Evolutionary conservation across 768 basidiomycete genomes (phyloP), one percentile per base, ranked within the genome.

Genomic region (Royoungia palumana): DNA sequence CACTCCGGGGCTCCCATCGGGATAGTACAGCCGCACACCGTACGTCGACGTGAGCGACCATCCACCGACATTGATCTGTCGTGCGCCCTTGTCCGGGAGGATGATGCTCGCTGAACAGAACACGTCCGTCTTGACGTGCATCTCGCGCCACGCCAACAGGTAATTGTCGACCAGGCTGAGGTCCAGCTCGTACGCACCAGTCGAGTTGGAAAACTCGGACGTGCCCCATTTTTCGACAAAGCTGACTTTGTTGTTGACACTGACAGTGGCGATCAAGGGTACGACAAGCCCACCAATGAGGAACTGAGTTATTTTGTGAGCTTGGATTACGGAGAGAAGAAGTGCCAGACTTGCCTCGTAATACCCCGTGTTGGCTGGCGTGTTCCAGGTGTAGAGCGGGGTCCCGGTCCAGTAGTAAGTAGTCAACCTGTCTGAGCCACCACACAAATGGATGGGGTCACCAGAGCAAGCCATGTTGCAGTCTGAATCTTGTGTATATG

Each of bases 131-230:
- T 87, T 73, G 55, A 88, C 68, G 51, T 89, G 82, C 85, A 90
- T 87, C 51, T 74, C 75, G 34, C 87, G 83, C 86, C 86, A 91
- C 7, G 86, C 78, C 47, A 64, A 52, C 19, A 35, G 7, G 46
- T 70, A 72, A 27, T 75, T 67, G 50, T 72, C 51, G 0, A 72
- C 72, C 28, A 89, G 69, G 24, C 74, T 81, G 35, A 82, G 63
- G 58, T 89, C 88, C 21, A 91, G 71, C 54, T 91, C 89, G 53
- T 88, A 89, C 1, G 86, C 87, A 9, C 87, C 88, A 14, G 89
- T 88, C 5, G 83, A 75, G 64, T 88, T 88, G 4, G 61, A 50
- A 47, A 72, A 81, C 30, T 79, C 78, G 47, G 75, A 75, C 21
- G 87, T 88, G 9, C 86, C 85, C 4, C 46, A 68, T 63, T 90